Conservation (phyloP, 331 rosid genomes). For the Acacia concinna region DNA sequence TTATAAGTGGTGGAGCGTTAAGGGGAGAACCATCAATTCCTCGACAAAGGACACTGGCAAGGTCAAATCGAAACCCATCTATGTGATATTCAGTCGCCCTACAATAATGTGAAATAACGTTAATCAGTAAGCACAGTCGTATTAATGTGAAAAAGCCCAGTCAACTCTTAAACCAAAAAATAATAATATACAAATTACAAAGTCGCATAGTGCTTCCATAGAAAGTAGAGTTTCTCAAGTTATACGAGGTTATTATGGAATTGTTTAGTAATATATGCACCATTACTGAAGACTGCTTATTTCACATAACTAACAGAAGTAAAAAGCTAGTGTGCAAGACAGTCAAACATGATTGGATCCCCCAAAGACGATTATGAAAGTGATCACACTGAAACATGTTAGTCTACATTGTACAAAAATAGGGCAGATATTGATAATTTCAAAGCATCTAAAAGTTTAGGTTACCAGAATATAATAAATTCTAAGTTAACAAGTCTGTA, state of each 20-base stretch:
- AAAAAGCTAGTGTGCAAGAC: not conserved
- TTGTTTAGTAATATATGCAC: conserved; percentile 5
- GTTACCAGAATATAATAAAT: conserved; percentile 12
- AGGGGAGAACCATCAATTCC: conserved; percentile 87
- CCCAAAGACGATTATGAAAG: not conserved
- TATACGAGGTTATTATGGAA: not conserved
- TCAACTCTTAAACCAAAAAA: not conserved
- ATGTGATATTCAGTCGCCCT: conserved; percentile 95
- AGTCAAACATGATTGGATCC: conserved; percentile 13
- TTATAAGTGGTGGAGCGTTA: conserved; percentile 69
- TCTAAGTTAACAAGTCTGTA: conserved; percentile 13
- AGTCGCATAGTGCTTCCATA: conserved; percentile 2
- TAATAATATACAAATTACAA: not conserved
- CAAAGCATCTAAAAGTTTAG: conserved; percentile 4
- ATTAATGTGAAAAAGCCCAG: not conserved
- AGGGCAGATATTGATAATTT: conserved; percentile 7
- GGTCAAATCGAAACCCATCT: conserved; percentile 98
- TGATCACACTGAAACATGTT: not conserved
- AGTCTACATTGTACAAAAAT: not conserved
- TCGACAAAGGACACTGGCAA: conserved; percentile 89
- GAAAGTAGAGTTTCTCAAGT: not conserved
- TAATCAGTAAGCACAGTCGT: not conserved
- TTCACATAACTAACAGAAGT: conserved; percentile 18
- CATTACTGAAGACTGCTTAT: conserved; percentile 10
- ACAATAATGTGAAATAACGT: conserved; percentile 30